phyloP scores from a whole-genome alignment of 2,329 filamentous ascomycete species.

The Phyllosticta paracitricarpa region DNA sequence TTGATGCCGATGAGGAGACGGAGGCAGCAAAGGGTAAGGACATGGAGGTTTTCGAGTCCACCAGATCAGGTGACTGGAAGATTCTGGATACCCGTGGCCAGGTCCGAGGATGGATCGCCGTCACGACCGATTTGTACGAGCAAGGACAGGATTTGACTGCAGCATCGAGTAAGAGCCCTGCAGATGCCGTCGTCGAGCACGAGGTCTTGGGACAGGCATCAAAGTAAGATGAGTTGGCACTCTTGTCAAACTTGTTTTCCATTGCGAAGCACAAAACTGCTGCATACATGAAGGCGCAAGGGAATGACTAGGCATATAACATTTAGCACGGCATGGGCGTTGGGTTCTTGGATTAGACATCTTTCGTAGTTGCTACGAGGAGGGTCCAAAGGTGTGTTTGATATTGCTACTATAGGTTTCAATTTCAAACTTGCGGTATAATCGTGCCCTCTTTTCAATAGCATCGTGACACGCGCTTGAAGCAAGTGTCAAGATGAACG shows the following conservation, averaged over 20 bases:
- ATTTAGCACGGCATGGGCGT: not conserved
- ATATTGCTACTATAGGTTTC: not conserved
- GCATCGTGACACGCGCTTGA: too few species aligned
- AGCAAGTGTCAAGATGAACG: too few species aligned
- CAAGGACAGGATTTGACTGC: not conserved
- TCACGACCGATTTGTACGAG: slow-evolving; percentile 14
- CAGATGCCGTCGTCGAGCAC: slow-evolving; percentile 24
- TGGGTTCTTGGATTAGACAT: not conserved
- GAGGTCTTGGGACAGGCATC: slow-evolving; percentile 25
- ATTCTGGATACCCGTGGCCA: slow-evolving; percentile 22
- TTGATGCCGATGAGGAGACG: slow-evolving; percentile 30
- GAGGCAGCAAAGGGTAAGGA: slow-evolving; percentile 12
- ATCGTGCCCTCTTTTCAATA: too few species aligned
- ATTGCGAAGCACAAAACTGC: not conserved
- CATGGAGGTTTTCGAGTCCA: slow-evolving; percentile 3
- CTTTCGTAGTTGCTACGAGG: not conserved
- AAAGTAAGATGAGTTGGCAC: slow-evolving; percentile 2
- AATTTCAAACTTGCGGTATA: too few species aligned
- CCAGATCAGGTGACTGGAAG: slow-evolving; percentile 19
- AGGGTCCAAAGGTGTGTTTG: not conserved
- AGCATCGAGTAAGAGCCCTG: slow-evolving; percentile 10
- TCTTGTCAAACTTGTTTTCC: not conserved
- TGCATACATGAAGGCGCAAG: not conserved
- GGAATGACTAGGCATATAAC: not conserved
- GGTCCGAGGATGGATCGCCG: slow-evolving; percentile 27